These are phyloP conservation scores for Colletotrichum graminicola DNA, from an alignment of 2,329 filamentous ascomycete genomes.

Conservation along the genomic window DNA sequence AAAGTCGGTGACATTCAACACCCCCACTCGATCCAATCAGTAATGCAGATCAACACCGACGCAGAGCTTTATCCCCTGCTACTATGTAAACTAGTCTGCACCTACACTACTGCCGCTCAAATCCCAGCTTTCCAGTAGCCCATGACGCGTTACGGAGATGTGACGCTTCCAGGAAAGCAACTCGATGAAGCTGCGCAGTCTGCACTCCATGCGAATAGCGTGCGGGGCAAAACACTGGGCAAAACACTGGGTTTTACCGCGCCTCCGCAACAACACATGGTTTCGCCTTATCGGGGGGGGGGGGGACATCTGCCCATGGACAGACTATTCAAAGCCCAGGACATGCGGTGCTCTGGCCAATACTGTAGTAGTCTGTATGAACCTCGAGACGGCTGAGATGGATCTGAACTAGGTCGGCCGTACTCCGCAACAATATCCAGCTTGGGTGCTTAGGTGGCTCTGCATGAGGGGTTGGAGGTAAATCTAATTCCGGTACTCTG, in stretches of 20 bases:
- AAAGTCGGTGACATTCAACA: not conserved
- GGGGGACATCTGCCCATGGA: slow-evolving; percentile 4
- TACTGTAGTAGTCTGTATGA: not conserved
- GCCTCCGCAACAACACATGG: slow-evolving; percentile 14
- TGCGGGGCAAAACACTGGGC: not conserved
- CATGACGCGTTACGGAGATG: not conserved
- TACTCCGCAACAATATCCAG: not conserved
- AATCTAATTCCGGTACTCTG: not conserved
- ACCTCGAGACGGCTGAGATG: not conserved
- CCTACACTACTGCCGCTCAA: not conserved
- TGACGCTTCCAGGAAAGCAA: not conserved
- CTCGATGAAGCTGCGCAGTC: not conserved
- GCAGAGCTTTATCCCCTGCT: not conserved
- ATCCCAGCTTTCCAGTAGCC: not conserved
- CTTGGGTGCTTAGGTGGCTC: not conserved
- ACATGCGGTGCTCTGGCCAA: slow-evolving; percentile 4
- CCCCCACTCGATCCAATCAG: slow-evolving; percentile 13
- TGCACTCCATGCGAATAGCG: not conserved
- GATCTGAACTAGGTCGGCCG: not conserved
- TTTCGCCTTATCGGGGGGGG: slow-evolving; percentile 8
- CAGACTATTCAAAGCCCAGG: not conserved
- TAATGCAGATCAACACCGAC: slow-evolving; percentile 15
- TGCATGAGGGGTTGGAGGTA: not conserved
- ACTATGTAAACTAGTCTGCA: not conserved
- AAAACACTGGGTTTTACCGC: no score